A percentile compares a stretch with the other conserved stretches of the same genome.
phyloP scores from a whole-genome alignment of 75 land plant genomes.

The Cupressus sempervirens region DNA sequence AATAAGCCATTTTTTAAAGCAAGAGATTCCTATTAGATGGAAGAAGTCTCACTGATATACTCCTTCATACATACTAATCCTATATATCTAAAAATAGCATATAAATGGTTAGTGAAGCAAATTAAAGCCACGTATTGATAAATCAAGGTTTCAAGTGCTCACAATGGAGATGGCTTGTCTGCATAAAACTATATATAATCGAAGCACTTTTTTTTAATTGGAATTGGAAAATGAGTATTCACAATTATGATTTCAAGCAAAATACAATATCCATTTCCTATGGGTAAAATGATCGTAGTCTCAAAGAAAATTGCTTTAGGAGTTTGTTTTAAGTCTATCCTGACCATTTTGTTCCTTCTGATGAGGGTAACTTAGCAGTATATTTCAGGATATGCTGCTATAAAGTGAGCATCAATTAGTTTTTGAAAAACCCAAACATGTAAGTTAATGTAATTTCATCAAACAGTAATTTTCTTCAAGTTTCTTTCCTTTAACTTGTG shows the following conservation, averaged over 20 bases:
- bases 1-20: neutral
- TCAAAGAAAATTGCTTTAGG: neutral
- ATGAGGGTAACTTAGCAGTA: neutral
- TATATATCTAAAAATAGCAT: slow-evolving; percentile 1
- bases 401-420: neutral
- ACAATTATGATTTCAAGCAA: neutral
- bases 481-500: neutral
- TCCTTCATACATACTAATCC: neutral
- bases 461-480: neutral
- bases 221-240: neutral
- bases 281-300: neutral
- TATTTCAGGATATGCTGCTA: neutral
- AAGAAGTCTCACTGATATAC: neutral
- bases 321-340: neutral
- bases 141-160: neutral
- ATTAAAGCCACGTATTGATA: neutral
- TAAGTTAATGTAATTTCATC: neutral
- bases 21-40: neutral
- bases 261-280: neutral
- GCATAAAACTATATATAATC: neutral
- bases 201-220: neutral
- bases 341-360: neutral
- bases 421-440: neutral
- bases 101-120: neutral
- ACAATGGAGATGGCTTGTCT: neutral